Evolutionary conservation across 768 basidiomycete species (phyloP).

Genomic region (Butyriboletus loyo): DNA sequence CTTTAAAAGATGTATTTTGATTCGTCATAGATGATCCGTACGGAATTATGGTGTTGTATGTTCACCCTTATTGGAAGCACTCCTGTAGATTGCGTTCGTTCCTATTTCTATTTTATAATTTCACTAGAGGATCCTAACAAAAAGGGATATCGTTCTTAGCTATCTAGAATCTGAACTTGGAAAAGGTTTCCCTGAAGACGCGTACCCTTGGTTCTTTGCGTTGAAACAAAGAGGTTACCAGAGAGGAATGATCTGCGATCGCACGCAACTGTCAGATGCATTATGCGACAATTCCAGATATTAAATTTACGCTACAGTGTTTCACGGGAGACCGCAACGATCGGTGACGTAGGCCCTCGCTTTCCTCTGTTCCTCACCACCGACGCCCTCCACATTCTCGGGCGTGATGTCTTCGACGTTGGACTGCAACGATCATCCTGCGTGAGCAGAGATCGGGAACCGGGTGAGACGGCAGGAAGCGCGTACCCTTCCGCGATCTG

Average conservation of each 20-base stretch:
- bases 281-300: neutral
- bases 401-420: conserved; percentile 86
- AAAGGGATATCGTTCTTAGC: neutral
- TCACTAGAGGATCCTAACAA: conserved; percentile 5
- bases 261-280: no score
- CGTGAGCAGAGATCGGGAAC: neutral
- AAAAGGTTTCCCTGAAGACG: neutral
- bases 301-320: neutral
- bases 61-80: neutral
- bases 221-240: neutral
- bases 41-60: conserved; percentile 3
- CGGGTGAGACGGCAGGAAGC: neutral
- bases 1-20: neutral
- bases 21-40: conserved; percentile 12
- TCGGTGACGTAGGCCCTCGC: conserved; percentile 75
- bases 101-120: conserved; percentile 9
- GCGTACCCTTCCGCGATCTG: conserved; percentile 84
- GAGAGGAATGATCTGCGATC: neutral
- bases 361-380: conserved; percentile 80
- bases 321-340: conserved; percentile 51
- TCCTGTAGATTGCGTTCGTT: conserved; percentile 5
- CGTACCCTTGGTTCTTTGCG: neutral
- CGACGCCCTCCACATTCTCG: conserved; percentile 86
- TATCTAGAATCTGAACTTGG: neutral
- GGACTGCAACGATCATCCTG: conserved; percentile 41